These are phyloP conservation scores for Prunus mume DNA, from an alignment of 306 rosid species.

Conservation along the genomic window DNA sequence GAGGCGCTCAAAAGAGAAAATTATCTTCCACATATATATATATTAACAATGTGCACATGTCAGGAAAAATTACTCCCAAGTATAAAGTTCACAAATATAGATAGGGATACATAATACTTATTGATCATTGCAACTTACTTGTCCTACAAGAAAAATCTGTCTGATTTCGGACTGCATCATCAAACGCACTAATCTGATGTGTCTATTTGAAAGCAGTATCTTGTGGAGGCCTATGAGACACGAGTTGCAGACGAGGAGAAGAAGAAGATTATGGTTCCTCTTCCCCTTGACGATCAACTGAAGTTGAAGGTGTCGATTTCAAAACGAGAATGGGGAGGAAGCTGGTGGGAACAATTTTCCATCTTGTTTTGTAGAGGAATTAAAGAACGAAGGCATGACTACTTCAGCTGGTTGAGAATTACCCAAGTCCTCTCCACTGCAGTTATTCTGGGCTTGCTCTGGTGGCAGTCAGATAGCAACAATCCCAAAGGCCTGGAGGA, in stretches of 20 bases:
- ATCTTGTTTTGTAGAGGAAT: constrained; percentile 81
- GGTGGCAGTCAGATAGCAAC: constrained; percentile 86
- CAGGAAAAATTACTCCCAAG: too few relatives aligned
- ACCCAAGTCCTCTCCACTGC: constrained; percentile 96
- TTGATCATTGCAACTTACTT: too few relatives aligned
- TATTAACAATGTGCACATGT: too few relatives aligned
- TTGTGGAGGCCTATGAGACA: constrained; percentile 84
- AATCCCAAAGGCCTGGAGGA: constrained; percentile 69
- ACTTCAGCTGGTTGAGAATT: constrained; percentile 92
- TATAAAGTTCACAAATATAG: too few relatives aligned
- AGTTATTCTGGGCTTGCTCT: constrained; percentile 86
- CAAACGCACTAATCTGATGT: constrained; percentile 4
- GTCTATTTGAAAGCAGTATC: constrained; percentile 47
- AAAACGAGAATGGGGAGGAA: constrained; percentile 80
- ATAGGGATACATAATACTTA: too few relatives aligned
- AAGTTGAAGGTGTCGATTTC: constrained; percentile 47
- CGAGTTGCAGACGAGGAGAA: constrained; percentile 73
- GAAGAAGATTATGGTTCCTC: constrained; percentile 57
- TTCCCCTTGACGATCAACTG: constrained; percentile 59
- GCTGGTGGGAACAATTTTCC: constrained; percentile 80
- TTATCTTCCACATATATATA: too few relatives aligned
- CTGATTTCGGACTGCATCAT: neutral
- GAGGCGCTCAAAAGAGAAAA: too few relatives aligned
- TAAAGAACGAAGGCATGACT: constrained; percentile 82
- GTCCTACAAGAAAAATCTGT: too few relatives aligned